Evolutionary conservation across 2,329 filamentous ascomycete genomes (phyloP).

Genomic region (Pseudogymnoascus sp.): DNA sequence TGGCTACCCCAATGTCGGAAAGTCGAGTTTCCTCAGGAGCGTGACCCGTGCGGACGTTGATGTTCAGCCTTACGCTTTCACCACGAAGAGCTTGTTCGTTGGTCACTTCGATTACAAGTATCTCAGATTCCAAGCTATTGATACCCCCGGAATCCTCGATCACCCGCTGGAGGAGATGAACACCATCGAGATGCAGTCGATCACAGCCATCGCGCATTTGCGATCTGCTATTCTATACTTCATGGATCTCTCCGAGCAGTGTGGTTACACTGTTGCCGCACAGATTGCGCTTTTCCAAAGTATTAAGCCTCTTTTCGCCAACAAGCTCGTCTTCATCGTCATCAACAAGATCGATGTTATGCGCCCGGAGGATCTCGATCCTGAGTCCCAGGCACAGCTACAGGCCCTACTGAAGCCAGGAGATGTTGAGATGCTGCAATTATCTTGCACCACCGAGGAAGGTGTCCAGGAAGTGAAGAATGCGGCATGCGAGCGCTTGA

Average conservation of each 20-base stretch:
- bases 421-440: constrained; percentile 86
- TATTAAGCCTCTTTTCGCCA: constrained; percentile 93
- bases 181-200: constrained; percentile 98
- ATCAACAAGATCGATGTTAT: constrained; percentile 98
- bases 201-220: constrained; percentile 95
- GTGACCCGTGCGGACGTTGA: constrained; percentile 93
- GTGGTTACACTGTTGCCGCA: constrained; percentile 84
- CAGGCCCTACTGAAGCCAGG: constrained; percentile 75
- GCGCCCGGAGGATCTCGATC: constrained; percentile 77
- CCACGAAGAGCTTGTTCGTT: constrained; percentile 93
- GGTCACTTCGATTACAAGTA: constrained; percentile 98
- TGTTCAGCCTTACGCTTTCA: constrained; percentile 96
- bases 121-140: constrained; percentile 83
- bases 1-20: constrained; percentile 96
- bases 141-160: constrained; percentile 96
- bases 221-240: constrained; percentile 94
- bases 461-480: constrained; percentile 95
- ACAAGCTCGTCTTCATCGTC: constrained; percentile 94
- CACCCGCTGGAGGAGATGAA: constrained; percentile 99
- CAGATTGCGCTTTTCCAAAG: constrained; percentile 94
- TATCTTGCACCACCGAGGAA: constrained; percentile 92
- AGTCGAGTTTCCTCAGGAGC: constrained; percentile 89
- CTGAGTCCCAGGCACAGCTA: constrained; percentile 69
- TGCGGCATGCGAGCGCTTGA: constrained; percentile 82
- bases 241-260: constrained; percentile 96